Evolutionary conservation across 768 basidiomycete species (phyloP), one percentile per base, ranked within the genome.

Genomic region (Rubroboletus satanas): DNA sequence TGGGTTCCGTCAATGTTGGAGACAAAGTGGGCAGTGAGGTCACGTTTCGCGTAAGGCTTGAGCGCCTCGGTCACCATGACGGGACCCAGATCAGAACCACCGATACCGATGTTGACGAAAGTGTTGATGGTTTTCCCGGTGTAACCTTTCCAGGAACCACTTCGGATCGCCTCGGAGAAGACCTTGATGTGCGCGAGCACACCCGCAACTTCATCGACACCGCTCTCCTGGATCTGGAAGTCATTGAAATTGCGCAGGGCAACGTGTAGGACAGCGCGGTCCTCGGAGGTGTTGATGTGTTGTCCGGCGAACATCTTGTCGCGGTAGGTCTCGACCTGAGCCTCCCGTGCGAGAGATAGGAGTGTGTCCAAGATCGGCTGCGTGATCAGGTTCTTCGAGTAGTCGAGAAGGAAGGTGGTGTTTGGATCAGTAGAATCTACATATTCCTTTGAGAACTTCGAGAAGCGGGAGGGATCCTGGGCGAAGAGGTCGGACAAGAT

Each of bases 1-100:
- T 99, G 97, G 1, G 95, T 98, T 14, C 97, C 97, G 67, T 99
- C 97, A 74, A 99, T 94, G 79, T 99, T 98, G 66, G 90, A 93
- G 18, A 98, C 91, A 66, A 99, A 99, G 74, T 88, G 82, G 28
- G 85, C 84, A 43, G 80, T 85, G 52, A 98, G 78, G 71, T 93
- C 91, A 60, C 92, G 85, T 73, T 98, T 89, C 45, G 88, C 77
- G 79, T 97, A 99, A 7, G 85, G 74, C 76, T 95, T 97, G 73
- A 98, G 84, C 5, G 94, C 96, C 76, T 98, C 97, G 11, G 93
- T 95, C 55, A 98, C 95, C 97, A 99, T 99, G 64, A 98, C 95
- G 15, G 96, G 97, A 17, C 96, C 96, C 49, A 99, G 78, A 72
- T 99, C 97, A 35, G 94, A 97, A 49, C 97, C 97, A 52, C 97